Evolutionary conservation across 768 basidiomycete species (phyloP), one percentile per base, ranked within the genome.

Genomic region (Podaxis pistillaris): DNA sequence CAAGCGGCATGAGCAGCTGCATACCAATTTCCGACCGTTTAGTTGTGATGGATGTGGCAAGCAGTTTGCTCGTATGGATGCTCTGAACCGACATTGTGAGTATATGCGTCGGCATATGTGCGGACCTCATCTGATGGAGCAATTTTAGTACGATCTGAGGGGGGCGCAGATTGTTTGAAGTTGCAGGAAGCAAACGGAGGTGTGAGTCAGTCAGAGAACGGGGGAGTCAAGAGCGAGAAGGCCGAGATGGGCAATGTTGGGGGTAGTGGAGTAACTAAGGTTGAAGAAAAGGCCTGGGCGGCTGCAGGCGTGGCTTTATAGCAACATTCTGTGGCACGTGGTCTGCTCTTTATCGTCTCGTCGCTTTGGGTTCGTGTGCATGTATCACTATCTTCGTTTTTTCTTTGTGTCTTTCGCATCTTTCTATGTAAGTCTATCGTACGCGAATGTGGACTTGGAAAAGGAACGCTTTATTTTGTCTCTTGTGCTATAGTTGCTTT

Each of bases 41-140:
- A 90, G 85, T 12, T 98, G 96, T 69, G 92, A 95, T 8, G 95
- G 94, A 49, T 98, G 96, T 72, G 83, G 85, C 67, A 93, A 95
- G 79, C 92, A 88, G 67, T 98, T 98, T 79, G 95, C 95, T 36
- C 75, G 96, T 64, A 90, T 97, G 85, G 96, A 98, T 74, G 96
- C 96, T 46, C 81, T 98, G 57, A 96, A 96, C 71, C 78, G 96
- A 65, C 96, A 98, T 78, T 75, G 93, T 94, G 75, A 80, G 93
- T 87, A 50, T 56, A 56, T 38, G 46, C 38, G 33, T 56, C 2
- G 22, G 11, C 6, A 26, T 46, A 37, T n/a, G 17, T 33, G 36
- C 15, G 11, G 19, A 6, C 17, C 36, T 37, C 13, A 24, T 41
- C 47, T 56, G 36, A 62, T 40, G 15, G 22, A 13, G 33, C 9